phyloP scores from a whole-genome alignment of 106 monocot species.

The Vanilla planifolia region DNA sequence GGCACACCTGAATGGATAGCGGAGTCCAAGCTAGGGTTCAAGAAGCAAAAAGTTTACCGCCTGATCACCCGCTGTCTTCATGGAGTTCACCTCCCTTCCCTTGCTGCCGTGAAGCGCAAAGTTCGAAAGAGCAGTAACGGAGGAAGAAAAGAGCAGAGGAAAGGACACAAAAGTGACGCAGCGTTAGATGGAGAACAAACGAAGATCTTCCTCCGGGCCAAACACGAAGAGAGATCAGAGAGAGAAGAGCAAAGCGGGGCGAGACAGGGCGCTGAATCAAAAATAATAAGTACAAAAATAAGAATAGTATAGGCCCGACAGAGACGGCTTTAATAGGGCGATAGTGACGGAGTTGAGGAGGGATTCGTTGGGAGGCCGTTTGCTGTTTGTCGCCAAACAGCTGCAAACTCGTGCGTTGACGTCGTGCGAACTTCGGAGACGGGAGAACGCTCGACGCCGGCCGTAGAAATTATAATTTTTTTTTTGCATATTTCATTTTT shows the following conservation, averaged over 20 bases:
- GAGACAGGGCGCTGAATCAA: neutral
- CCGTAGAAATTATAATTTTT: too few species aligned
- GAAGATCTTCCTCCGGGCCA: neutral
- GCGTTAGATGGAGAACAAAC: neutral
- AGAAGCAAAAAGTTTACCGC: neutral
- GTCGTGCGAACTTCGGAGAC: neutral
- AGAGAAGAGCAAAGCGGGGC: neutral
- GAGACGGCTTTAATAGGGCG: neutral
- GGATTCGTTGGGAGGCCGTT: neutral
- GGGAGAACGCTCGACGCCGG: too few species aligned
- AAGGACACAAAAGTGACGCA: neutral
- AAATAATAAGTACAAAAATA: neutral
- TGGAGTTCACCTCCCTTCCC: neutral
- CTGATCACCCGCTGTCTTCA: neutral
- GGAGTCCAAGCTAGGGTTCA: neutral
- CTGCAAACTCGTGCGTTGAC: neutral
- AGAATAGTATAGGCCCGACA: neutral
- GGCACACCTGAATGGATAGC: neutral
- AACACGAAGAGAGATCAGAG: too few species aligned
- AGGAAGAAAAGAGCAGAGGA: neutral
- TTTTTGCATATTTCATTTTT: too few species aligned
- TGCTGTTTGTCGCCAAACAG: neutral
- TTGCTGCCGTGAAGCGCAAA: neutral
- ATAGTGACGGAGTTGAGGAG: neutral
- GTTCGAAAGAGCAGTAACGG: too few species aligned